These are phyloP conservation scores for Acrasis kona DNA, from an alignment of 78 protist species.

Conservation along the genomic window DNA sequence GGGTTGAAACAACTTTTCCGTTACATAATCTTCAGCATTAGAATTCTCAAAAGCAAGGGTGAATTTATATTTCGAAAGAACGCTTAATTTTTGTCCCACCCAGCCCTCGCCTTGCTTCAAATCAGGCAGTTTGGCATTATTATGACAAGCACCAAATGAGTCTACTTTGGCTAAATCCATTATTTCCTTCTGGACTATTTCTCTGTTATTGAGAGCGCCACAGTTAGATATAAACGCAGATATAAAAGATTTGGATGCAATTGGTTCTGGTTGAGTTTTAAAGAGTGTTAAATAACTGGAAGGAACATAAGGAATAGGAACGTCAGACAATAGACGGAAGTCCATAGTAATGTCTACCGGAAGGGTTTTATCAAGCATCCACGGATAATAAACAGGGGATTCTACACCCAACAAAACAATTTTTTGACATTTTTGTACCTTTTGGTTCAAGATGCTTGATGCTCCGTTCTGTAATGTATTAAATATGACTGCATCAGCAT, in stretches of 20 bases:
- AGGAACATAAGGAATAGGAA: background rate
- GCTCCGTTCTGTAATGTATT: background rate
- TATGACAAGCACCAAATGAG: background rate
- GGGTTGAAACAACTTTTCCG: slow-evolving; percentile 29
- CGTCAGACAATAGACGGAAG: background rate
- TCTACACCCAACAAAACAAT: background rate
- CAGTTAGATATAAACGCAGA: background rate
- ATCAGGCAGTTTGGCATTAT: background rate
- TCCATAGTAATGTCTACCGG: background rate
- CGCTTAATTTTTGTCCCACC: slow-evolving; percentile 2
- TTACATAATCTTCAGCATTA: slow-evolving; percentile 10
- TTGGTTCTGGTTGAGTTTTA: background rate
- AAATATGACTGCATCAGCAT: background rate
- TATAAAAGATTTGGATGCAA: background rate
- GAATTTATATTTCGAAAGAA: slow-evolving; percentile 9
- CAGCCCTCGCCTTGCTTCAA: background rate
- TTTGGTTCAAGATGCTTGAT: background rate
- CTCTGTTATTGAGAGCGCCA: background rate
- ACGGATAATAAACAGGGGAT: no score
- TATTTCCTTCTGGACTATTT: background rate
- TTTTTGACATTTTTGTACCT: background rate
- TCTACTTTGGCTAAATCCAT: background rate
- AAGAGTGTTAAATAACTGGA: background rate
- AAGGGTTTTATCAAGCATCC: no score
- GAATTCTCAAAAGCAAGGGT: slow-evolving; percentile 12